Conservation (phyloP, 805 yeast genomes). For the Peterozyma xylosa region DNA sequence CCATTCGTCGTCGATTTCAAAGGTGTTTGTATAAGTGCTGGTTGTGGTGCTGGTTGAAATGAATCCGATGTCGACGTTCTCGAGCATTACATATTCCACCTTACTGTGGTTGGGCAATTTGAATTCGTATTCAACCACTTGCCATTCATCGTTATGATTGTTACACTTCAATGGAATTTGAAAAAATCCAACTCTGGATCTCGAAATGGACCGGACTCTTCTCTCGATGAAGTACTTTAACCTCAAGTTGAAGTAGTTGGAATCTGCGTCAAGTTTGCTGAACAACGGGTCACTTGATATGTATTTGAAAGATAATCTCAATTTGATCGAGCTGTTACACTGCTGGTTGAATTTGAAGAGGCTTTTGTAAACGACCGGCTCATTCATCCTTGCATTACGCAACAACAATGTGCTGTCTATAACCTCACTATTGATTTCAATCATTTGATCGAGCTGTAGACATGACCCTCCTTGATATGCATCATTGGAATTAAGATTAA, state of each 20-base stretch:
- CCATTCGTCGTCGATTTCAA: slow-evolving; percentile 6
- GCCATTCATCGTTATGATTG: slow-evolving; percentile 16
- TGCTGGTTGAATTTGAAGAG: slow-evolving; percentile 24
- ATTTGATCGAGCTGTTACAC: slow-evolving; percentile 18
- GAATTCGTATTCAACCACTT: slow-evolving; percentile 15
- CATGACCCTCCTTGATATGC: slow-evolving; percentile 29
- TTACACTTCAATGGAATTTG: slow-evolving; percentile 21
- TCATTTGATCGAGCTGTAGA: slow-evolving; percentile 19
- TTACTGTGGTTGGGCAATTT: slow-evolving; percentile 11
- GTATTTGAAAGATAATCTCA: slow-evolving; percentile 15
- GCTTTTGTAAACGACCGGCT: background rate
- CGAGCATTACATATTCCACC: slow-evolving; percentile 15
- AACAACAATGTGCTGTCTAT: no score
- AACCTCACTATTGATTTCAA: slow-evolving; percentile 13
- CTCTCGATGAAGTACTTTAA: slow-evolving; percentile 25
- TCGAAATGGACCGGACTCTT: slow-evolving; percentile 19
- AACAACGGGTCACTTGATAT: slow-evolving; percentile 1
- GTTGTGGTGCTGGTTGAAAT: background rate
- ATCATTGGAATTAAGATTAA: slow-evolving; percentile 16
- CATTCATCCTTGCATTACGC: slow-evolving; percentile 10
- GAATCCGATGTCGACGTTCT: slow-evolving; percentile 11
- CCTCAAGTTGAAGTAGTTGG: slow-evolving; percentile 21
- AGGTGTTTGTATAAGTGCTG: background rate
- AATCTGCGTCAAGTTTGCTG: slow-evolving; percentile 8
- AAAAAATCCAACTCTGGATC: slow-evolving; percentile 22